A percentile compares a stretch with the other conserved stretches of the same genome.
These are phyloP conservation scores for Hyaloscypha bicolor DNA, from an alignment of 495 filamentous ascomycete species.

Conservation along the genomic window DNA sequence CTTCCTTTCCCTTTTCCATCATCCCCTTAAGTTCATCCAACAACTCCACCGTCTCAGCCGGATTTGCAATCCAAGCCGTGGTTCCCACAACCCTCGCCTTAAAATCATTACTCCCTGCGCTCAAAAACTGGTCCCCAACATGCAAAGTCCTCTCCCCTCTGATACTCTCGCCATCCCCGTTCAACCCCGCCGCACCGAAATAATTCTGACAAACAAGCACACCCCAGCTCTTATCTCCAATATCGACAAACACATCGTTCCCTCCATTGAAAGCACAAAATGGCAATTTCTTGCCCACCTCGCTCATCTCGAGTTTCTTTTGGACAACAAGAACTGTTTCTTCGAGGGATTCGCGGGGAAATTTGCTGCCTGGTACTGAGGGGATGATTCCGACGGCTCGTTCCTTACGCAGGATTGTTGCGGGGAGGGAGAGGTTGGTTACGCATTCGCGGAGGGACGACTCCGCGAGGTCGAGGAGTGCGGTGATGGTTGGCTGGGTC, in stretches of 20 bases:
- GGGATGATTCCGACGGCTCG: conserved; percentile 92
- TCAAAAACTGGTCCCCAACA: conserved; percentile 94
- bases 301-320: conserved; percentile 83
- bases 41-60: conserved; percentile 83
- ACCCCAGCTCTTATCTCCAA: conserved; percentile 96
- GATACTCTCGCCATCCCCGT: conserved; percentile 14
- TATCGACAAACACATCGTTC: conserved; percentile 97
- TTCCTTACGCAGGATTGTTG: conserved; percentile 82
- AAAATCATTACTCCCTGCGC: conserved; percentile 95
- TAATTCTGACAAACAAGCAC: conserved; percentile 91
- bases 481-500: conserved; percentile 74
- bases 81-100: conserved; percentile 72
- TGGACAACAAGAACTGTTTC: conserved; percentile 95
- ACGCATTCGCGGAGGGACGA: conserved; percentile 78
- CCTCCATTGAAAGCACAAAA: conserved; percentile 99
- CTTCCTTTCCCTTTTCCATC: conserved; percentile 15
- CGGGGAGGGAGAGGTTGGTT: conserved; percentile 72
- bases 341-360: conserved; percentile 86
- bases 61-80: conserved; percentile 89
- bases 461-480: conserved; percentile 85
- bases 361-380: conserved; percentile 54
- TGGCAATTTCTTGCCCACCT: conserved; percentile 68
- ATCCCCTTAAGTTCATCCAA: conserved; percentile 76
- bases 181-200: conserved; percentile 54
- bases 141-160: conserved; percentile 69